These are phyloP conservation scores for Davidsoniella virescens DNA, from an alignment of 2,329 filamentous ascomycete genomes.

Conservation along the genomic window DNA sequence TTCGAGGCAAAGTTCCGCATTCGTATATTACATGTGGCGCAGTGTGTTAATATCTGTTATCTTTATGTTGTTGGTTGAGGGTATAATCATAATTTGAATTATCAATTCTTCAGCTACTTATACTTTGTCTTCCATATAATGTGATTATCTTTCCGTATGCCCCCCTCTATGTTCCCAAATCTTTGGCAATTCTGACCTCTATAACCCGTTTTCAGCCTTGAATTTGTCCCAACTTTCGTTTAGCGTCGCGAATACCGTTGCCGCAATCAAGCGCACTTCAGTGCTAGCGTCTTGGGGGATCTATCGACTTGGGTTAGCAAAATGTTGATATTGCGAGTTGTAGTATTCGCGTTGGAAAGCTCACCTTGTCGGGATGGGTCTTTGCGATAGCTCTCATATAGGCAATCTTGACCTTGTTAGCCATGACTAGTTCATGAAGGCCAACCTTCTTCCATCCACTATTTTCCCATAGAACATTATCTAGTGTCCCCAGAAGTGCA, in stretches of 20 bases:
- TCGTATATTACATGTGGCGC: neutral
- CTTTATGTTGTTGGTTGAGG: neutral
- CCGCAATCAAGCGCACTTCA: conserved; percentile 49
- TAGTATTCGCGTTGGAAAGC: conserved; percentile 18
- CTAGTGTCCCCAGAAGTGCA: conserved; percentile 71
- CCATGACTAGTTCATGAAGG: conserved; percentile 80
- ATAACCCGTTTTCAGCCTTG: conserved; percentile 51
- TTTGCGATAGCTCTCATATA: conserved; percentile 99
- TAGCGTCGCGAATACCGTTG: conserved; percentile 47
- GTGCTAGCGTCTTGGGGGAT: conserved; percentile 48
- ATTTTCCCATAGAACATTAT: conserved; percentile 77
- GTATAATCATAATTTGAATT: conserved; percentile 11
- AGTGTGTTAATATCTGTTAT: neutral
- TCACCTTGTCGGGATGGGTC: conserved; percentile 96
- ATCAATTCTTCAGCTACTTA: neutral
- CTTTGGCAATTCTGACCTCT: conserved; percentile 9
- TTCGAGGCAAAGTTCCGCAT: neutral
- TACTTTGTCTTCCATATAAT: neutral
- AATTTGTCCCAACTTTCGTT: conserved; percentile 64
- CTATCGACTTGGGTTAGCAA: conserved; percentile 22
- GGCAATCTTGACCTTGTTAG: conserved; percentile 87
- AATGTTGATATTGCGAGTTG: neutral
- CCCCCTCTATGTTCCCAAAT: neutral
- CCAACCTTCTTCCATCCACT: conserved; percentile 96
- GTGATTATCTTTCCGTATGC: neutral